These are phyloP conservation scores for Mrakia hoshinonis DNA, from an alignment of 768 basidiomycete genomes.

Conservation along the genomic window DNA sequence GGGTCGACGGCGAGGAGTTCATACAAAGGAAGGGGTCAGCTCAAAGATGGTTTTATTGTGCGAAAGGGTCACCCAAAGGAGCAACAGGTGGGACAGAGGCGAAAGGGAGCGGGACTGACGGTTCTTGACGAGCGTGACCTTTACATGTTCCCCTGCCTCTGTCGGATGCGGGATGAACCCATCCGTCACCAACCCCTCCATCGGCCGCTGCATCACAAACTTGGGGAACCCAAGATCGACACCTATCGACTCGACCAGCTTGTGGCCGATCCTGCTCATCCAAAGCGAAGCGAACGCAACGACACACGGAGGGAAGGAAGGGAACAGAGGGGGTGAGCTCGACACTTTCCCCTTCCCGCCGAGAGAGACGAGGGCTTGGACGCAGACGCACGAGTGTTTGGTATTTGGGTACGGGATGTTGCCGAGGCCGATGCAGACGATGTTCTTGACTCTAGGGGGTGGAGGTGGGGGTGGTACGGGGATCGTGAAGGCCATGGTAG, in stretches of 20 bases:
- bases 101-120: not conserved
- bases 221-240: not conserved
- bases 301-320: not conserved
- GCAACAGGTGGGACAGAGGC: not conserved
- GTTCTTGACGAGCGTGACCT: slow-evolving; percentile 6
- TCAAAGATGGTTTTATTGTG: too few species aligned
- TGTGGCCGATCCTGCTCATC: not conserved
- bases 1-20: not conserved
- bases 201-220: not conserved
- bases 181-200: not conserved
- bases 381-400: not conserved
- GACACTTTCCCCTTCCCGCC: too few species aligned
- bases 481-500: not conserved
- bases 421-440: slow-evolving; percentile 15
- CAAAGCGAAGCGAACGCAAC: not conserved
- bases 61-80: not conserved
- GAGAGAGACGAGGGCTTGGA: not conserved
- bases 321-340: not conserved
- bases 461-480: not conserved
- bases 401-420: not conserved
- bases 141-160: not conserved
- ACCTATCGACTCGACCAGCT: not conserved
- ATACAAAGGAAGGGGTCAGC: not conserved
- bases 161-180: not conserved
- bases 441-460: not conserved